These are phyloP conservation scores for Otatea glauca DNA, from an alignment of 176 grass and related monocot genomes.

Conservation along the genomic window DNA sequence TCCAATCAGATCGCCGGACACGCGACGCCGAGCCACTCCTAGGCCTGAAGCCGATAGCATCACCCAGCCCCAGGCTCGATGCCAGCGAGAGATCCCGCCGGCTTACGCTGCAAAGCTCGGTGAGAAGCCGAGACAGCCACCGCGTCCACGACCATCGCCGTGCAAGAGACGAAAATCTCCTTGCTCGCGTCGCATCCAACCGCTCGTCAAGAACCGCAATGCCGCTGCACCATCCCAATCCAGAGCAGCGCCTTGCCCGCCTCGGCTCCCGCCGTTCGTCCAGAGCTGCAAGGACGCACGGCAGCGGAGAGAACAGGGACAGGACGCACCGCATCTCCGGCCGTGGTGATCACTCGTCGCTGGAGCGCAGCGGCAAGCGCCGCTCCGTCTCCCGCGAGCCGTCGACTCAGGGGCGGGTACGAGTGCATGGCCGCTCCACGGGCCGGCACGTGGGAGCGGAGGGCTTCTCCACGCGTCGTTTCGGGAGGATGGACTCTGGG, in stretches of 20 bases:
- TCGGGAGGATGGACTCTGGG: background rate
- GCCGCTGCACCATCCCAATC: background rate
- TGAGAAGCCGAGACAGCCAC: slow-evolving; percentile 6
- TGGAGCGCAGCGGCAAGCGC: background rate
- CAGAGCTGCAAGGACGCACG: background rate
- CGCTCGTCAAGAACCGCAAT: slow-evolving; percentile 30
- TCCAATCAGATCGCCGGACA: slow-evolving; percentile 10
- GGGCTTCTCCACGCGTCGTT: background rate
- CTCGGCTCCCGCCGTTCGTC: background rate
- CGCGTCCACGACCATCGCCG: background rate
- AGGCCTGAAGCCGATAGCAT: background rate
- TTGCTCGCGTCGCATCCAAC: slow-evolving; percentile 30
- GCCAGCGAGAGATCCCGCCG: slow-evolving; percentile 4
- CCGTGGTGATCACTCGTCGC: background rate
- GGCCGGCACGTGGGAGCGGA: background rate
- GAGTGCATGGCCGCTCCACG: background rate
- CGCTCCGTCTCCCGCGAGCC: slow-evolving; percentile 11
- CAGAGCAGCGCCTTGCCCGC: background rate
- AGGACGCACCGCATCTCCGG: background rate
- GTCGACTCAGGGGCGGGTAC: background rate
- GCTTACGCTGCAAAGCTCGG: slow-evolving; percentile 18
- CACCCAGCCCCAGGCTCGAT: background rate
- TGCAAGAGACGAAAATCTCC: background rate
- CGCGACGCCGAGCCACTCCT: background rate
- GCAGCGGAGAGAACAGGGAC: background rate